Percentiles rank a stretch among this genome's conserved stretches.
Evolutionary conservation across 148 eudicot genomes (phyloP).

Genomic region (Amaranthus cruentus): DNA sequence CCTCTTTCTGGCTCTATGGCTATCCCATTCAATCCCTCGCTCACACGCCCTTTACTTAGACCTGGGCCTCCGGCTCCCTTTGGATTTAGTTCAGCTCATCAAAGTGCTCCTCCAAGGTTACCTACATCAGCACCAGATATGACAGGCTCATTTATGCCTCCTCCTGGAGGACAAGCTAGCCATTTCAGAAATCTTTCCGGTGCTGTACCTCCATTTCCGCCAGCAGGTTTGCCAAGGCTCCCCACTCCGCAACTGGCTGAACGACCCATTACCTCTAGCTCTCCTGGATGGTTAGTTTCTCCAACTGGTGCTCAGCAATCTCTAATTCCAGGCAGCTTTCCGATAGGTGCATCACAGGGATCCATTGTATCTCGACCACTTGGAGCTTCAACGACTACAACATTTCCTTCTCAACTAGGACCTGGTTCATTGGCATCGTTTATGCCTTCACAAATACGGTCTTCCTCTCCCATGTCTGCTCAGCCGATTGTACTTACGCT

Average conservation of each 20-base stretch:
- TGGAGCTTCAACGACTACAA: constrained; percentile 18
- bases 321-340: constrained; percentile 14
- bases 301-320: constrained; percentile 24
- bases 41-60: constrained; percentile 36
- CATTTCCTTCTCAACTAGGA: constrained; percentile 31
- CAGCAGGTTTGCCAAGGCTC: constrained; percentile 25
- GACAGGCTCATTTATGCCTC: constrained; percentile 39
- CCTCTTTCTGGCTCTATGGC: constrained; percentile 31
- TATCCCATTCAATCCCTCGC: constrained; percentile 39
- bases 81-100: constrained; percentile 42
- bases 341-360: constrained; percentile 17
- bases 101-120: constrained; percentile 36
- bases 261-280: constrained; percentile 27
- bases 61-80: constrained; percentile 34
- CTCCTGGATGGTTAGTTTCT: constrained; percentile 37
- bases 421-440: constrained; percentile 26
- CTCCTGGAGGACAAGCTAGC: constrained; percentile 39
- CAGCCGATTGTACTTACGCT: constrained; percentile 25
- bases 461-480: constrained; percentile 32
- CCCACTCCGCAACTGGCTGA: constrained; percentile 26
- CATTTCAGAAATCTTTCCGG: constrained; percentile 36
- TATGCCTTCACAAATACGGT: constrained; percentile 29
- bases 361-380: constrained; percentile 22
- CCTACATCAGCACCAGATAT: constrained; percentile 37
- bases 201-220: constrained; percentile 28